A percentile compares a stretch with the other conserved stretches of the same genome.
Conservation (phyloP, 2,329 filamentous ascomycete species). For the Corynespora cassiicola region DNA sequence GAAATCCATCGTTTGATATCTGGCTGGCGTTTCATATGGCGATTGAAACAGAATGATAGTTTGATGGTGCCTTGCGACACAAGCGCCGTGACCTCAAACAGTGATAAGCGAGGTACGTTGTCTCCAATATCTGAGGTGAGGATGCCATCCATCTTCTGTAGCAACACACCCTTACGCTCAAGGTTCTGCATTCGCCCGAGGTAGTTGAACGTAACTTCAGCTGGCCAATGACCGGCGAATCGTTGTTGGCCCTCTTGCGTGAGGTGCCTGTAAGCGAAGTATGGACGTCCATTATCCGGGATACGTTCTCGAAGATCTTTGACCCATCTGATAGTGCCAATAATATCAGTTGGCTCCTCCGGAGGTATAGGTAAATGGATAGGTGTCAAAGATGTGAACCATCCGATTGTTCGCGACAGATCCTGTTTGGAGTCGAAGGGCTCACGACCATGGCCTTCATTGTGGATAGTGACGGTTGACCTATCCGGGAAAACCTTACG, state of each 20-base stretch:
- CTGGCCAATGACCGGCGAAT: conserved; percentile 40
- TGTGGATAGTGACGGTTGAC: conserved; percentile 50
- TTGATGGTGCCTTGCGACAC: conserved; percentile 37
- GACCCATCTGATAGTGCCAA: conserved; percentile 41
- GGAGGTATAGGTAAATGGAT: conserved; percentile 30
- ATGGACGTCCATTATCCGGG: conserved; percentile 39
- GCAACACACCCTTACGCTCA: conserved; percentile 35
- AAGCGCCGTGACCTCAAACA: conserved; percentile 39
- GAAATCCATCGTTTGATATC: conserved; percentile 37
- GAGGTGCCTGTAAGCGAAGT: conserved; percentile 36
- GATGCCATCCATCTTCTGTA: conserved; percentile 27
- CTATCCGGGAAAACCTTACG: conserved; percentile 50
- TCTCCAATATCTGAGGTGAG: conserved; percentile 31
- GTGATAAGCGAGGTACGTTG: conserved; percentile 33
- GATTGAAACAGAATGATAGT: conserved; percentile 40
- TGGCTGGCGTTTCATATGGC: conserved; percentile 34
- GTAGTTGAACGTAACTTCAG: conserved; percentile 42
- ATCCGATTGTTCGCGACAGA: conserved; percentile 57
- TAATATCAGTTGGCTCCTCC: conserved; percentile 33
- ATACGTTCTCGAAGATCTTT: conserved; percentile 37
- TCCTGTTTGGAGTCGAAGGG: conserved; percentile 54
- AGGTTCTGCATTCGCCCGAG: conserved; percentile 37
- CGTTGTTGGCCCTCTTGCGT: conserved; percentile 29
- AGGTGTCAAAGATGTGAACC: conserved; percentile 54
- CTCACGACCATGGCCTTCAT: conserved; percentile 58